Evolutionary conservation across 495 filamentous ascomycete genomes (phyloP).

Genomic region (Aspergillus heteromorphus): DNA sequence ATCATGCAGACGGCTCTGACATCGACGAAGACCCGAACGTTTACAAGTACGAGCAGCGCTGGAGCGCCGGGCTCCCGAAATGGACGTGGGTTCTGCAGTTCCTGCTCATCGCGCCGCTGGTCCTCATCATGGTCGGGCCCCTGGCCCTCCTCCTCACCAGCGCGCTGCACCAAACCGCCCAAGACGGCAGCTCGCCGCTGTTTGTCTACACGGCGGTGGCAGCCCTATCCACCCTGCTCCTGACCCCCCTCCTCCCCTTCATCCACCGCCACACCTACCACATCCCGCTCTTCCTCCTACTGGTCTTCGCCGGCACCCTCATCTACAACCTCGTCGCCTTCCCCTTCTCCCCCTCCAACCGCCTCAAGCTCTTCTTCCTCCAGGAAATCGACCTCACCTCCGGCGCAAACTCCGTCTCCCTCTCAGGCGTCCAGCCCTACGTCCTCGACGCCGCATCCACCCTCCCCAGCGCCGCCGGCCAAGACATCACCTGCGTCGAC

Average conservation of each 20-base stretch:
- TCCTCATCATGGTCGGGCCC: constrained; percentile 68
- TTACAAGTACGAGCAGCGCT: constrained; percentile 76
- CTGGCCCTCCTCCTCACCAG: constrained; percentile 67
- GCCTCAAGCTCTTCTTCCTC: constrained; percentile 82
- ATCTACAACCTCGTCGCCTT: constrained; percentile 86
- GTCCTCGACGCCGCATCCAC: constrained; percentile 58
- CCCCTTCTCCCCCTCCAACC: constrained; percentile 72
- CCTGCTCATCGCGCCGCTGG: constrained; percentile 69
- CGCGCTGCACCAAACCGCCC: constrained; percentile 71
- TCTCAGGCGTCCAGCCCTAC: constrained; percentile 68
- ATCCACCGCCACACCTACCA: constrained; percentile 82
- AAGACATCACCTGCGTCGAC: constrained; percentile 50
- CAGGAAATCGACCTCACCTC: constrained; percentile 76
- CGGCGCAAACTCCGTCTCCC: constrained; percentile 59
- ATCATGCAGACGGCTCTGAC: constrained; percentile 30
- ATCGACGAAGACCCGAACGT: constrained; percentile 37
- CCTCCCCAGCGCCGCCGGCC: constrained; percentile 66
- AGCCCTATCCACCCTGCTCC: constrained; percentile 59
- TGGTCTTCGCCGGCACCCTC: constrained; percentile 68
- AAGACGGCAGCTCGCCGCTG: constrained; percentile 64
- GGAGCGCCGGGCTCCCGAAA: constrained; percentile 71
- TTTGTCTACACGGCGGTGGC: constrained; percentile 67
- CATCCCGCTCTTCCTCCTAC: constrained; percentile 68
- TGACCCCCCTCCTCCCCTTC: constrained; percentile 78
- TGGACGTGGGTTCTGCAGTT: constrained; percentile 89